Base-by-base conservation (phyloP, 768 basidiomycete genomes). In the Amylocystis lapponica region DNA sequence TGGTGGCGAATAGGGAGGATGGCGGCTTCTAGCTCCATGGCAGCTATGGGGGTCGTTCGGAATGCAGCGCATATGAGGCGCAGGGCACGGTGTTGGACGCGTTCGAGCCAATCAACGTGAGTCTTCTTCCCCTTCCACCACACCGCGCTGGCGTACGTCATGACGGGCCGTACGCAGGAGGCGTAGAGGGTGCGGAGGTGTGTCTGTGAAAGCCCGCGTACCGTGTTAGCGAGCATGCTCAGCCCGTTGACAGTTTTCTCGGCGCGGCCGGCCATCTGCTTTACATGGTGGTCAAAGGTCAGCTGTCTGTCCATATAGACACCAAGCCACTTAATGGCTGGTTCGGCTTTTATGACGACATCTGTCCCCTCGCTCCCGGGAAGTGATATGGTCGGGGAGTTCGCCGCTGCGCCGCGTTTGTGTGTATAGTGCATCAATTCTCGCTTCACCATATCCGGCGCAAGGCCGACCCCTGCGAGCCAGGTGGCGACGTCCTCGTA, bases 241-340 rank as follows among this genome's bases (percentile, higher is more conserved):
- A 66, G 39, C 1, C 51, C 53, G 9, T 47, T 48, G 1, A 62
- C 55, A 2, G 61, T 55, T 11, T 51, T 56, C 9, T 39, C 47
- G 0, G 64, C 68, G 8, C 51, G 39, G 4, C 48, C 55, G 0
- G 61, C 46, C 9, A 59, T 40, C 0, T 47, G 46, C 8, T 58
- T 51, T 4, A 61, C 53, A 29, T 69, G 68, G 9, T 58, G 44
- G 16, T 57, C 50, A 51, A 69, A 70, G 0, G 20, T 31, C 0
- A 70, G 62, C 37, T 61, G 55, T 2, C 54, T 23, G 52, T 68
- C 66, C 10, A 68, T 56, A 48, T 50, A 48, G 0, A 69, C 50
- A 1, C 66, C 67, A 0, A 69, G 64, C 63, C 67, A 69, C 12
- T 52, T 46, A 0, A 64, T 39, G 0, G 50, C 10, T 4, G 4